Evolutionary conservation across 352 stramenopile species (phyloP), one percentile per base, ranked within the genome.

Genomic region (Pythium aquatile): DNA sequence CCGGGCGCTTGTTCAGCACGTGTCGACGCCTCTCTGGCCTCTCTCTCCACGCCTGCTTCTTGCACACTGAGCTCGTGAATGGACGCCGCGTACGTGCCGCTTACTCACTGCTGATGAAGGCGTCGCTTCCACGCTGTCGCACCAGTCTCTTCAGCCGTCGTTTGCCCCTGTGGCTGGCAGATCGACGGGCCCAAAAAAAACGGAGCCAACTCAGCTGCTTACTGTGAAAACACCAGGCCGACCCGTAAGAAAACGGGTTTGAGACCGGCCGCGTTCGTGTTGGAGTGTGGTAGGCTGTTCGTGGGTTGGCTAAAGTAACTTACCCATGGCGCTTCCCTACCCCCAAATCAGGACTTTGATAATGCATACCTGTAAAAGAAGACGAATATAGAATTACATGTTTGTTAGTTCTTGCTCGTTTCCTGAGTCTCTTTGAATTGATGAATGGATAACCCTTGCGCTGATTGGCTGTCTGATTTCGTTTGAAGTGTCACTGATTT

Each of bases 291-390:
- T 30, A 49, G 30, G 5, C 6, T 24, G 20, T 24, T 24, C 20
- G 20, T 24, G 42, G 35, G 35, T 40, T 40, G 35, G 35, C 35
- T 10, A 40, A 40, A 40, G 35, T 40, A 14, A 40, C 35, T 35
- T 30, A 24, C 20, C 20, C 20, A 24, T 52, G 6, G 40, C 39
- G 40, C 16, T 48, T 56, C 52, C 63, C 63, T 69, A 69, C 17
- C 63, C 63, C 63, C 39, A 63, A 69, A 69, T 69, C 63, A 69
- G 63, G 54, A 47, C 16, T 51, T 1, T 37, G 32, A 46, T 6
- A 59, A 55, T 29, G 7, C 30, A 64, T 58, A 39, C 48, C 55
- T 55, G 11, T 40, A 20, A 2, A 65, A 58, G 2, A 14, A 24
- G 20, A 24, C 20, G 20, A 24, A 24, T 24, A 24, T 24, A 0